Percentiles rank a stretch among this genome's conserved stretches.
Evolutionary conservation across 352 stramenopile species (phyloP).

Genomic region (Thalassiosira oceanica): DNA sequence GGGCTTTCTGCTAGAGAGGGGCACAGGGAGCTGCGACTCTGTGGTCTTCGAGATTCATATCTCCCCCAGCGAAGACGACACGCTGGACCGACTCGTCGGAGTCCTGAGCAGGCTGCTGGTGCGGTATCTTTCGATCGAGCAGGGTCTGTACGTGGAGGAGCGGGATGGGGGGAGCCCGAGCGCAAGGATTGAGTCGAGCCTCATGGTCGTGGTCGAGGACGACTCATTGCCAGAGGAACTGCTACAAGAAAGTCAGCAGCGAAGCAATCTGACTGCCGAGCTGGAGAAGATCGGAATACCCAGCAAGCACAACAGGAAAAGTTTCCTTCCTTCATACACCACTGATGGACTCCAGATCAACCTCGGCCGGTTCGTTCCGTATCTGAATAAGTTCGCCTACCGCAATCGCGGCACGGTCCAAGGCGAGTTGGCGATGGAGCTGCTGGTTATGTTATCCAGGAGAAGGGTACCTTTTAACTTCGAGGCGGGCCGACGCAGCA

Average conservation of each 20-base stretch:
- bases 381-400: slow-evolving; percentile 16
- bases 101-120: slow-evolving; percentile 10
- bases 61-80: background rate
- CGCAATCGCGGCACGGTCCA: slow-evolving; percentile 18
- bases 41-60: slow-evolving; percentile 1
- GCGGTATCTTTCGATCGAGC: slow-evolving; percentile 13
- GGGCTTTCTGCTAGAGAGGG: background rate
- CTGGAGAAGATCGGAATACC: slow-evolving; percentile 6
- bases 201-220: background rate
- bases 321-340: background rate
- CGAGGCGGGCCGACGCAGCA: background rate
- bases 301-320: background rate
- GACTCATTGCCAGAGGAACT: background rate
- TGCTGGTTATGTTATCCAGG: slow-evolving; percentile 15
- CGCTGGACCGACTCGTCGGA: slow-evolving; percentile 6
- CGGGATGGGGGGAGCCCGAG: background rate
- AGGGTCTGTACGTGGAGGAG: slow-evolving; percentile 9
- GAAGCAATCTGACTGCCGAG: background rate
- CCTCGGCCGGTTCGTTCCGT: slow-evolving; percentile 15
- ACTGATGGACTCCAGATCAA: slow-evolving; percentile 7
- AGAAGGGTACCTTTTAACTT: slow-evolving; percentile 30
- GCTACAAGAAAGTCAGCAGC: no score
- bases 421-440: slow-evolving; percentile 7
- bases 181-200: background rate
- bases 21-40: no score